Evolutionary conservation across 139 green algal genomes (phyloP), one percentile per base, ranked within the genome.

Genomic region (Chlorella sp.): DNA sequence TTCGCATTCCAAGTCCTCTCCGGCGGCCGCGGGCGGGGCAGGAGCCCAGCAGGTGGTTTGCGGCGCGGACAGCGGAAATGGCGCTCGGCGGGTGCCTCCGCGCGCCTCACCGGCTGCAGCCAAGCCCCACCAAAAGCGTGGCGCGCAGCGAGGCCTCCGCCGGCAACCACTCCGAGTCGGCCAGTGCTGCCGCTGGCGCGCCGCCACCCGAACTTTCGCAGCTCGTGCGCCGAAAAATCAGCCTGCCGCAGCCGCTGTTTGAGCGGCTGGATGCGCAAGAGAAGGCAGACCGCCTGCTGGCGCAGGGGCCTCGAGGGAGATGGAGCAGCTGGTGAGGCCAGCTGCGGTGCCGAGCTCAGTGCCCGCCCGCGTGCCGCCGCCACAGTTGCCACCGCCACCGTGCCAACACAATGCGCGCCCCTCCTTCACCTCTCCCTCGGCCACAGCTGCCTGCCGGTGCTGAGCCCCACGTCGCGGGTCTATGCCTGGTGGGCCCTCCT

Each of bases 401-500:
- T 60, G 51, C 51, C 41, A 8, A 43, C 41, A 5, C 11, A 9
- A 13, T 13, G 1, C 30, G 17, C 2, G 5, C 43, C 24, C 7
- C 9, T 41, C 43, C 7, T 40, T 43, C 5, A 43, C 13, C 24
- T 79, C 26, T 32, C n/a, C 32, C 32, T 3, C n/a, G n/a, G 2
- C 36, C 17, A 46, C 46, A 68, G 48, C 48, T 68, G 75, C 34
- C 75, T 81, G 43, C 75, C 48, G 30, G 73, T 68, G 48, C 51
- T 69, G 75, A 56, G 34, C 36, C 75, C 75, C 3, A 41, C 48
- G 0, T 81, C 75, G 1, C 75, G 34, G 13, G 0, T 68, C 19
- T 81, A 69, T 30, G 75, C 75, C 28, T 69, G 75, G 51, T 81
- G 75, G 75, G 48, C 48, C 30, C 51, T 81, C 51, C 48, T 81